A percentile compares a stretch with the other conserved stretches of the same genome.
Evolutionary conservation across 352 stramenopile genomes (phyloP).

Genomic region (Pythium insidiosum): DNA sequence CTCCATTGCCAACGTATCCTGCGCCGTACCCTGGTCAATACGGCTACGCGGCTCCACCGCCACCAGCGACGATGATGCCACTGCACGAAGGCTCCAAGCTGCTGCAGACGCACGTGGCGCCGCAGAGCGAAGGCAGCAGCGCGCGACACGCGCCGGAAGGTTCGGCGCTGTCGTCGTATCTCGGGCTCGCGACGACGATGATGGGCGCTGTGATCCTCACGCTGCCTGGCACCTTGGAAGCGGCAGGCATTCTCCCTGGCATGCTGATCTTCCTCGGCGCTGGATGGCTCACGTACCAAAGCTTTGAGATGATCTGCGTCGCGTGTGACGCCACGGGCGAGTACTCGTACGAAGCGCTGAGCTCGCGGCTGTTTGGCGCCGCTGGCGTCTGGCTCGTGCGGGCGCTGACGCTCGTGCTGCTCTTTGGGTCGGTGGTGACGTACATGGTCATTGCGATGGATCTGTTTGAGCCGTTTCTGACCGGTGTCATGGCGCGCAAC

Average conservation of each 20-base stretch:
- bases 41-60: too few species aligned
- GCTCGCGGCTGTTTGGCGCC: conserved; percentile 60
- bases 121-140: background rate
- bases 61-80: too few species aligned
- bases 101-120: background rate
- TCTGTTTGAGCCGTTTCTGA: conserved; percentile 72
- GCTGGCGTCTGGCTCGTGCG: conserved; percentile 65
- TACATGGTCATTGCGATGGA: conserved; percentile 85
- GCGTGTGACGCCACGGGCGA: conserved; percentile 51
- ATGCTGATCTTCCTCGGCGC: conserved; percentile 46
- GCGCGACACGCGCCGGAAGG: conserved; percentile 18
- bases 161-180: conserved; percentile 61
- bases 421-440: conserved; percentile 75
- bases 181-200: conserved; percentile 79
- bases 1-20: too few species aligned
- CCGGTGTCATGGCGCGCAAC: conserved; percentile 39
- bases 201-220: conserved; percentile 75
- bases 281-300: conserved; percentile 54
- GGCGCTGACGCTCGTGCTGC: conserved; percentile 58
- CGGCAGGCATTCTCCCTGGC: conserved; percentile 38
- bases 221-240: conserved; percentile 54
- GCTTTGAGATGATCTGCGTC: conserved; percentile 66
- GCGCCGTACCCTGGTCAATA: too few species aligned
- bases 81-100: conserved; percentile 1
- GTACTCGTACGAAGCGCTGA: conserved; percentile 79